phyloP scores from a whole-genome alignment of 2,329 filamentous ascomycete genomes.

The Xylariomycetidae sp. region DNA sequence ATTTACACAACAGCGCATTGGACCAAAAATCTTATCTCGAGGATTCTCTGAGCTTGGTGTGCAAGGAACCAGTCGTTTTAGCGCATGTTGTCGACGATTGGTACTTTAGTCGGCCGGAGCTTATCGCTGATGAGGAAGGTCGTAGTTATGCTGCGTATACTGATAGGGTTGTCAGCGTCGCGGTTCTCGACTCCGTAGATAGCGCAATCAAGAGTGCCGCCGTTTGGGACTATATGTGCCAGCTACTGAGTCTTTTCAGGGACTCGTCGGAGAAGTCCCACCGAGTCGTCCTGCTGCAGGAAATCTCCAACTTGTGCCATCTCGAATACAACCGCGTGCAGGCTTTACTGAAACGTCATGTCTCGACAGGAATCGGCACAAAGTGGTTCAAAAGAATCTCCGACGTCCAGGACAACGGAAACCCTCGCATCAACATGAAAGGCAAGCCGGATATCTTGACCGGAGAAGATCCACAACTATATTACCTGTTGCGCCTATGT shows the following conservation, averaged over 20 bases:
- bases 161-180: conserved; percentile 36
- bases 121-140: conserved; percentile 41
- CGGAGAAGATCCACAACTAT: conserved; percentile 33
- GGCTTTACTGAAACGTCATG: conserved; percentile 33
- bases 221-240: conserved; percentile 36
- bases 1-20: conserved; percentile 24
- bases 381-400: conserved; percentile 39
- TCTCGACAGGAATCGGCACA: conserved; percentile 29
- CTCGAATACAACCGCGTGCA: conserved; percentile 37
- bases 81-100: conserved; percentile 28
- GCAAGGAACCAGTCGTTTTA: conserved; percentile 28
- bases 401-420: conserved; percentile 30
- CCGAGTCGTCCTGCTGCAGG: conserved; percentile 35
- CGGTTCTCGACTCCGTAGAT: conserved; percentile 38
- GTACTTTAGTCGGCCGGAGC: conserved; percentile 37
- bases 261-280: conserved; percentile 23
- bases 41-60: conserved; percentile 31
- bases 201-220: conserved; percentile 28
- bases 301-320: conserved; percentile 40
- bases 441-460: conserved; percentile 35
- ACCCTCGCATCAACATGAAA: conserved; percentile 35
- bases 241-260: conserved; percentile 32
- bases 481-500: conserved; percentile 41
- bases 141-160: conserved; percentile 30
- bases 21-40: conserved; percentile 30